Percentiles rank a stretch among this genome's conserved stretches.
These are phyloP conservation scores for Alternaria sp. DNA, from an alignment of 2,329 filamentous ascomycete species.

Conservation along the genomic window DNA sequence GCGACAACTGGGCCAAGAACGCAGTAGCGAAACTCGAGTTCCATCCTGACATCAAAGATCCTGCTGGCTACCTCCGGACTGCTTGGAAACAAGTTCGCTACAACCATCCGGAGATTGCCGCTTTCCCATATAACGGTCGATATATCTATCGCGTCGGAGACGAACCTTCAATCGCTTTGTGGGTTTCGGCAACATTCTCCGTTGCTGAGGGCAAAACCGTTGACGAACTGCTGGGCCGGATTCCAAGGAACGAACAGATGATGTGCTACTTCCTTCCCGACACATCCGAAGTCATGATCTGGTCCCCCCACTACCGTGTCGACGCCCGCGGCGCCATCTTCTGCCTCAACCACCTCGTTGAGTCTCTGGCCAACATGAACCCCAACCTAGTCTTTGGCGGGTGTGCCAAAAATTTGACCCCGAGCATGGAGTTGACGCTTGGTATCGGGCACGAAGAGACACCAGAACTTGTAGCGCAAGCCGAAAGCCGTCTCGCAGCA, in stretches of 20 bases:
- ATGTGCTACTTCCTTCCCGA: slow-evolving; percentile 34
- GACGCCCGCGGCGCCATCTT: slow-evolving; percentile 38
- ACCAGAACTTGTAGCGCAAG: slow-evolving; percentile 26
- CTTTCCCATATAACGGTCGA: slow-evolving; percentile 34
- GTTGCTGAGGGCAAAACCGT: slow-evolving; percentile 26
- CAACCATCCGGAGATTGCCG: slow-evolving; percentile 36
- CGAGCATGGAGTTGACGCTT: slow-evolving; percentile 33
- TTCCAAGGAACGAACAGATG: slow-evolving; percentile 39
- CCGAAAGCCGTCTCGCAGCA: slow-evolving; percentile 25
- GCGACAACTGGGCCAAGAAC: slow-evolving; percentile 38
- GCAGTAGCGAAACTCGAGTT: slow-evolving; percentile 36
- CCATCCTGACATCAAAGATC: slow-evolving; percentile 28
- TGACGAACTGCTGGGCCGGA: slow-evolving; percentile 31
- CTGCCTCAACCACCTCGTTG: slow-evolving; percentile 33
- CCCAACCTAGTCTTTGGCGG: slow-evolving; percentile 29
- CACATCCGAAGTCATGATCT: slow-evolving; percentile 33
- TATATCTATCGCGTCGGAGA: slow-evolving; percentile 37
- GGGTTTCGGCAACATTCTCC: slow-evolving; percentile 36
- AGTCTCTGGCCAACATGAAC: slow-evolving; percentile 27
- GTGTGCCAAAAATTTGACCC: slow-evolving; percentile 35
- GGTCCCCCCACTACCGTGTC: slow-evolving; percentile 36
- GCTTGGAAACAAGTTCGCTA: slow-evolving; percentile 41
- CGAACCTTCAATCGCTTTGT: slow-evolving; percentile 28
- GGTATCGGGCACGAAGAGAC: slow-evolving; percentile 23
- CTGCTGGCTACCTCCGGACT: slow-evolving; percentile 23